phyloP scores from a whole-genome alignment of 768 basidiomycete genomes.

The Tylopilus intermedius region DNA sequence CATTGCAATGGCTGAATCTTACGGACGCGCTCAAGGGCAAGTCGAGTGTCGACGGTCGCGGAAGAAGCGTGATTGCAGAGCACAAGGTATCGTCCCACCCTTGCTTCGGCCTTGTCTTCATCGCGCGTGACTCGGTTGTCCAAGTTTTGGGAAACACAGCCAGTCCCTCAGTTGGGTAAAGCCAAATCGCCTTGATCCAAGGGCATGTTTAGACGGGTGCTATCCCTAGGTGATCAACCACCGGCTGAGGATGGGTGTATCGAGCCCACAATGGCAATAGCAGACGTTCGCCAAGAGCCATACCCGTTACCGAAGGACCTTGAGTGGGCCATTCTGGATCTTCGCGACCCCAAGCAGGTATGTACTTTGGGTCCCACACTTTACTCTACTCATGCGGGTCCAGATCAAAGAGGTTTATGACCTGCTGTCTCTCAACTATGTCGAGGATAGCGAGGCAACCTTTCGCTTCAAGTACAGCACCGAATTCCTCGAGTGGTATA shows the following conservation, averaged over 20 bases:
- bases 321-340: slow-evolving; percentile 82
- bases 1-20: slow-evolving; percentile 73
- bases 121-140: slow-evolving; percentile 6
- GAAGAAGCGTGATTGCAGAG: slow-evolving; percentile 77
- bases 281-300: slow-evolving; percentile 83
- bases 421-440: slow-evolving; percentile 87
- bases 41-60: slow-evolving; percentile 65
- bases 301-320: slow-evolving; percentile 89
- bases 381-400: background rate
- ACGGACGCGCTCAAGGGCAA: slow-evolving; percentile 85
- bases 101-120: slow-evolving; percentile 2
- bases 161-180: slow-evolving; percentile 83
- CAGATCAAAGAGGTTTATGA: slow-evolving; percentile 91
- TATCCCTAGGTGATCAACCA: slow-evolving; percentile 50
- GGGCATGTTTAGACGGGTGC: background rate
- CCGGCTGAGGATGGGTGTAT: slow-evolving; percentile 81
- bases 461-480: slow-evolving; percentile 96
- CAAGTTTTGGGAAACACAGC: slow-evolving; percentile 97
- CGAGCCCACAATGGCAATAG: slow-evolving; percentile 69
- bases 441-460: slow-evolving; percentile 93
- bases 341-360: slow-evolving; percentile 72
- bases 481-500: slow-evolving; percentile 88
- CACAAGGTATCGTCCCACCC: slow-evolving; percentile 63
- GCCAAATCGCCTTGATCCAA: slow-evolving; percentile 2
- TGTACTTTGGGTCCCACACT: background rate